These are phyloP conservation scores for Alternaria alternata DNA, from an alignment of 2,329 filamentous ascomycete species.

Conservation along the genomic window DNA sequence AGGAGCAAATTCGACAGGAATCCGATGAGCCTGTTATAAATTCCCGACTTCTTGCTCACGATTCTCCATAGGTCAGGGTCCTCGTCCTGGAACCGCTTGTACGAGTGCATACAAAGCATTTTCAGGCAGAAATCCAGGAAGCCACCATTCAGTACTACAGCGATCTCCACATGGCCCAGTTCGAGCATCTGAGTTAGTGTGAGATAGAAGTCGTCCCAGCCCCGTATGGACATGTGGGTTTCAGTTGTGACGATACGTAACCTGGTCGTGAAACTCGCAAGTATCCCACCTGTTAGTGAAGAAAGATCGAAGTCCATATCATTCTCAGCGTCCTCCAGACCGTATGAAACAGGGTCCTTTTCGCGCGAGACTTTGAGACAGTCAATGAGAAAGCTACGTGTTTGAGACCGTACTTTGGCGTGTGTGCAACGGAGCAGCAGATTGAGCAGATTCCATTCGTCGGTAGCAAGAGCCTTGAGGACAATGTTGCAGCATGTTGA, in stretches of 20 bases:
- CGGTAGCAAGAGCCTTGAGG: constrained; percentile 67
- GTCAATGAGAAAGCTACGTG: constrained; percentile 41
- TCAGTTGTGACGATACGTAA: constrained; percentile 34
- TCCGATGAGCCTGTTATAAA: constrained; percentile 44
- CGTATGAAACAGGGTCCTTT: constrained; percentile 41
- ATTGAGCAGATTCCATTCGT: constrained; percentile 67
- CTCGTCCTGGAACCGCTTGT: constrained; percentile 18
- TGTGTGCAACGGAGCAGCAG: constrained; percentile 58
- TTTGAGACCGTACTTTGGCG: constrained; percentile 39
- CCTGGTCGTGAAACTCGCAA: constrained; percentile 28
- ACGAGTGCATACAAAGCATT: constrained; percentile 41
- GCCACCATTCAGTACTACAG: constrained; percentile 35
- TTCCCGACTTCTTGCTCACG: constrained; percentile 41
- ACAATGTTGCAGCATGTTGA: constrained; percentile 65
- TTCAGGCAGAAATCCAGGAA: constrained; percentile 41
- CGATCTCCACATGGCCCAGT: constrained; percentile 41
- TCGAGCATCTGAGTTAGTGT: constrained; percentile 40
- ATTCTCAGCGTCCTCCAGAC: constrained; percentile 34
- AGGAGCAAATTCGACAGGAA: constrained; percentile 40
- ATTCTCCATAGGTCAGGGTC: constrained; percentile 36
- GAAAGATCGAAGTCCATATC: constrained; percentile 37
- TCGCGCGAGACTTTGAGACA: constrained; percentile 43
- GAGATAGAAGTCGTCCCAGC: constrained; percentile 50
- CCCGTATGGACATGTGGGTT: constrained; percentile 32
- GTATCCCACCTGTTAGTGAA: constrained; percentile 22